A percentile compares a stretch with the other conserved stretches of the same genome.
These are phyloP conservation scores for Boletus reticulatus DNA, from an alignment of 768 basidiomycete species.

Conservation along the genomic window DNA sequence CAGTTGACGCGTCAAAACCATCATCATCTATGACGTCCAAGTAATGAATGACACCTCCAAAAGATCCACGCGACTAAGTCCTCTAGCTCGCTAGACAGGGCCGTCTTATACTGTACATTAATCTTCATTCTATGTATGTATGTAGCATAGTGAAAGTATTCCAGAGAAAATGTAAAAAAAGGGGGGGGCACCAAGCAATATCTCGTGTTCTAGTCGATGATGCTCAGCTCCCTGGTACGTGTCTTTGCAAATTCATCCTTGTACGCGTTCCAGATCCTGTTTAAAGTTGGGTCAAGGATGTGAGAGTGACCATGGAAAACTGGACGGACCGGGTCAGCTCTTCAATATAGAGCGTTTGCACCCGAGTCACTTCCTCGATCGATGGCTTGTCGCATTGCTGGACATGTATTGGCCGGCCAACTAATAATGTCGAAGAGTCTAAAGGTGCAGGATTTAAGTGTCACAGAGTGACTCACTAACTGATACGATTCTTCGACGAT, in stretches of 20 bases:
- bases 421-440: conserved; percentile 37
- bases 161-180: neutral
- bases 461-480: conserved; percentile 67
- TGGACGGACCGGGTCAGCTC: conserved; percentile 80
- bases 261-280: conserved; percentile 93
- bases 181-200: too few species aligned
- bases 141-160: neutral
- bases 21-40: too few species aligned
- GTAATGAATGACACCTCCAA: too few species aligned
- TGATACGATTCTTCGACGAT: conserved; percentile 91
- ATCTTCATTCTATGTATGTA: neutral
- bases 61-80: too few species aligned
- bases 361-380: conserved; percentile 72
- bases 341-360: conserved; percentile 86
- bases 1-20: too few species aligned
- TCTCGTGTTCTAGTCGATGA: conserved; percentile 53
- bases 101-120: neutral
- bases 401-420: conserved; percentile 86
- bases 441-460: neutral
- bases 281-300: conserved; percentile 1
- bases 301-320: neutral
- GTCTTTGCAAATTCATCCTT: conserved; percentile 92
- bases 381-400: conserved; percentile 75
- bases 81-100: too few species aligned
- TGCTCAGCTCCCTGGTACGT: conserved; percentile 71